Base-by-base conservation (phyloP, 768 basidiomycete species). In the Lentinula detonsa region DNA sequence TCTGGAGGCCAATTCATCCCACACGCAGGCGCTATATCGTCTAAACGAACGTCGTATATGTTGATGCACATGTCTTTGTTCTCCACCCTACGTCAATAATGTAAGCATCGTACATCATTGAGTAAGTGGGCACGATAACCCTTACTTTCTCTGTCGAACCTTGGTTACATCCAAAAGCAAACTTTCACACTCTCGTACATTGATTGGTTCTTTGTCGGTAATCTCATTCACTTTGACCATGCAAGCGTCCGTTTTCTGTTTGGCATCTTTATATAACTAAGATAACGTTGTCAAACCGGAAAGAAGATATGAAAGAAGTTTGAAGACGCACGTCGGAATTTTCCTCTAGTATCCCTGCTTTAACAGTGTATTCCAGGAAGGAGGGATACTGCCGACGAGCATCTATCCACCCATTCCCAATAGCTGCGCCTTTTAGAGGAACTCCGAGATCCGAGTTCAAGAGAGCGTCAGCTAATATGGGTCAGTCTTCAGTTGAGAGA, bases 371-470 rank as follows among this genome's bases (percentile, higher is more conserved):
- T 65, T 96, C 93, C 45, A 94, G 74, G 71, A 92, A 98, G 16
- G 94, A 81, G 15, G 91, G 86, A 71, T 98, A 99, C 75, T 99
- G 97, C 60, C 80, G 78, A 45, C 84, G 83, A 0, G 87, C 86
- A 71, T 98, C 95, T 51, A 97, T 96, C 97, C 97, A 99, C 5
- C 96, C 96, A 72, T 99, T 99, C 21, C 97, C 97, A 48, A 99
- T 97, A 0, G 96, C 92, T 15, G 83, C 75, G 1, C 97, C 97
- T 48, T 81, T 81, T 7, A 98, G 76, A 0, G 85, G 86, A 31
- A 88, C 75, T 28, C 77, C 69, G 16, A 93, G 75, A 37, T 79
- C 71, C 5, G 86, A 84, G 63, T 79, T 71, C 34, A 97, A 76
- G 49, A 96, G 78, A 16, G 86, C 90, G 64, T 94, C 83, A 67